phyloP scores from a whole-genome alignment of 148 eudicot species.

The Silene latifolia region DNA sequence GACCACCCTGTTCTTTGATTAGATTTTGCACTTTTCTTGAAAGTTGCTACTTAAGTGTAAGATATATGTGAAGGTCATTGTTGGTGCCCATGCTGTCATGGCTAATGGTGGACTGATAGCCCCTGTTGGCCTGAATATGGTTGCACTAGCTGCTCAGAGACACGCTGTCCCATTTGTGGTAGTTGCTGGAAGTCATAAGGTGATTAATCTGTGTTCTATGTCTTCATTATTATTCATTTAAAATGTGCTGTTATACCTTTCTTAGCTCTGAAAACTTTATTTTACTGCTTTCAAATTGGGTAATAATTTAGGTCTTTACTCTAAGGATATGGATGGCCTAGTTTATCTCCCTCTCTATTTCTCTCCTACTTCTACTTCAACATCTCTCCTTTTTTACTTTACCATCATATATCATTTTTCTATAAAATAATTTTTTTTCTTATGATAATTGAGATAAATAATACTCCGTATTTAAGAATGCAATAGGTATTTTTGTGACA shows the following conservation, averaged over 20 bases:
- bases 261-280: background rate
- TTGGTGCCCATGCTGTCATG: constrained; percentile 99
- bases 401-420: too few relatives aligned
- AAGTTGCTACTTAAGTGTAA: background rate
- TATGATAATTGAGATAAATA: too few relatives aligned
- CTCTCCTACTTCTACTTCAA: too few relatives aligned
- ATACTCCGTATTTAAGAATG: too few relatives aligned
- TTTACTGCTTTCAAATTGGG: background rate
- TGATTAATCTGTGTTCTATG: constrained; percentile 16
- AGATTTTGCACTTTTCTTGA: background rate
- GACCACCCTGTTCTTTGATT: background rate
- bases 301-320: background rate
- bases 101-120: constrained; percentile 97
- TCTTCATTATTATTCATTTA: background rate
- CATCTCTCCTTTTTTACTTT: too few relatives aligned
- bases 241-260: background rate
- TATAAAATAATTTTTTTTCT: too few relatives aligned
- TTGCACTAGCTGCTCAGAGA: constrained; percentile 96
- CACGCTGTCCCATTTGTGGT: constrained; percentile 99
- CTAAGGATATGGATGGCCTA: background rate
- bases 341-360: too few relatives aligned
- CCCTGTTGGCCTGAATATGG: constrained; percentile 98
- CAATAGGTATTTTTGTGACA: too few relatives aligned
- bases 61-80: constrained; percentile 61
- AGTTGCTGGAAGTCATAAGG: constrained; percentile 97